Base-by-base conservation (phyloP, 805 yeast species). In the Saturnispora silvae region DNA sequence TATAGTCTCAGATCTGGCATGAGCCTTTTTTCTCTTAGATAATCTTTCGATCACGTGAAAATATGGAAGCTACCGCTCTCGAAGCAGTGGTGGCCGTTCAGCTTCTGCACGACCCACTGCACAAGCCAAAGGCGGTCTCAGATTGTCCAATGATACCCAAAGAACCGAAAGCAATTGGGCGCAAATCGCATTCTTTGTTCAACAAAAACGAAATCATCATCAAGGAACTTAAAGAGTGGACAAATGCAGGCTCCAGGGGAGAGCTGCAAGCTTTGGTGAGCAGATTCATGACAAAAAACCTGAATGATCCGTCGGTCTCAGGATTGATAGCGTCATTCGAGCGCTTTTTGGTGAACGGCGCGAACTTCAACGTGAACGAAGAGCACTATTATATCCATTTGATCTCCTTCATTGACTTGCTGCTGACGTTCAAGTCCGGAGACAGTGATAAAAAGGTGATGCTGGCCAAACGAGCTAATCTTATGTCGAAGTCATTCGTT, bases 141-240 rank as follows among this genome's bases (percentile, higher is more conserved):
- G 50, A 52, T 14, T 35, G 49, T 19, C 37, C 40, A n/a, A 23
- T 33, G 3, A 44, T 52, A 6, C 48, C 53, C 4, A 22, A 25
- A 18, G 36, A 39, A 20, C 56, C 57, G 13, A 42, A 42, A 20
- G 34, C 45, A 11, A 36, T 42, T 16, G 34, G 36, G 25, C 46
- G 43, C 28, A 50, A 44, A 27, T 37, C 47, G 6, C 54, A 47
- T 33, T 24, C 50, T 23, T 42, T 44, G n/a, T 35, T 51, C n/a
- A 51, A 51, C 19, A 47, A 40, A 33, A 41, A 46, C 25, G 53
- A 47, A 28, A 44, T 45, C 11, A 31, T 54, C 15, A 48, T 50
- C 15, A 47, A 49, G 34, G 48, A 51, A 35, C 42, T 53, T 18
- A 27, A 42, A 14, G 47, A 45, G 16, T 37, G 40, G 10, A 24